Evolutionary conservation across 495 filamentous ascomycete species (phyloP).

Genomic region (Sabuloglossum arenarium): DNA sequence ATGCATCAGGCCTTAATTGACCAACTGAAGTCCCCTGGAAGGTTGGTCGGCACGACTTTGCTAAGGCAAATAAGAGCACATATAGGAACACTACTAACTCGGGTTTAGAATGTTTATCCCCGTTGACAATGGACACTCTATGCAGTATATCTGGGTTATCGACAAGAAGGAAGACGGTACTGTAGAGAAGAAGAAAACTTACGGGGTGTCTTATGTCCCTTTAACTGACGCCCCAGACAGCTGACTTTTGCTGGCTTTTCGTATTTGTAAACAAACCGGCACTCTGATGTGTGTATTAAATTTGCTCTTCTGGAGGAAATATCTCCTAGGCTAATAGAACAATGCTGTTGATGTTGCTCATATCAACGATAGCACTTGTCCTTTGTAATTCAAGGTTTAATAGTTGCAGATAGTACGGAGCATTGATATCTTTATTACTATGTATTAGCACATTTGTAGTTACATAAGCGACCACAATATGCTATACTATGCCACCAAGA

Average conservation of each 20-base stretch:
- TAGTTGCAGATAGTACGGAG: no score
- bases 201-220: slow-evolving; percentile 83
- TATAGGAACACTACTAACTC: neutral
- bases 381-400: no score
- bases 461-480: no score
- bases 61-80: neutral
- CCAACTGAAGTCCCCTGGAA: slow-evolving; percentile 60
- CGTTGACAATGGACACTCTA: slow-evolving; percentile 31
- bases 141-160: slow-evolving; percentile 74
- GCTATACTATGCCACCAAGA: no score
- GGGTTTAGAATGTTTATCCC: slow-evolving; percentile 55
- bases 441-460: no score
- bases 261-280: neutral
- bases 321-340: neutral
- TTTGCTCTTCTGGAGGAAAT: neutral
- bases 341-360: neutral
- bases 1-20: slow-evolving; percentile 53
- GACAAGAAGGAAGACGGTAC: slow-evolving; percentile 68
- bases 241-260: neutral
- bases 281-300: neutral
- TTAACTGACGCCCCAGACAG: slow-evolving; percentile 60
- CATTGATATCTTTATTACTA: no score
- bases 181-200: slow-evolving; percentile 51
- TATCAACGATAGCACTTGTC: no score
- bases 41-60: slow-evolving; percentile 9